Evolutionary conservation across 1,139 yeast genomes (phyloP), one percentile per base, ranked within the genome.

Genomic region (Lodderomyces pseudojiufengensis): DNA sequence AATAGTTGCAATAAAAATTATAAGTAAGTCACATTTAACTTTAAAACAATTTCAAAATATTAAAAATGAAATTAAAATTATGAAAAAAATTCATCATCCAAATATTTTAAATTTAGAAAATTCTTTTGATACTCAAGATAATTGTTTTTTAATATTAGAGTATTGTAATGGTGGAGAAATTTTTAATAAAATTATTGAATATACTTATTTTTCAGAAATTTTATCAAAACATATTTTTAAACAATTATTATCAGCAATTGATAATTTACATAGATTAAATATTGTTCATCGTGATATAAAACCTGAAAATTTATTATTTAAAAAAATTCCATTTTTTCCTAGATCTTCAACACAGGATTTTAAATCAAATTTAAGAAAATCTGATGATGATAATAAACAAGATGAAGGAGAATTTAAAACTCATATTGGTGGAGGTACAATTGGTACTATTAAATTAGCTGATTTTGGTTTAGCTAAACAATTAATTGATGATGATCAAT

Each of bases 221-320:
- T 68, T 92, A 38, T 71, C 95, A 5, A 71, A 95, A 31, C 97
- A 90, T 62, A 83, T 90, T 9, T 85, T 92, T 42, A 63, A 71
- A 31, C 98, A 92, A 56, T 80, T 92, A 34, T 87, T 95, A 8
- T 70, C 80, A 35, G 94, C 97, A 0, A 73, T 92, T 16, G 74
- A 79, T 44, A 85, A 86, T 57, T 66, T 92, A 49, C 98, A 92
- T 61, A 79, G 78, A 44, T 79, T 77, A 38, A 95, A 95, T 35
- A 81, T 92, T 30, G 98, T 88, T 13, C 98, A 92, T 57, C 73
- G 98, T 39, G 98, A 92, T 59, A 83, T 92, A 48, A 92, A 92
- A 57, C 97, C 98, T 0, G 98, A 92, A 52, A 92, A 92, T 58
- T 65, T 92, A 37, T 67, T 92, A 35, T 92, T 85, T 58, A 77